Percentiles rank a stretch among this genome's conserved stretches.
Evolutionary conservation across 306 rosid genomes (phyloP).

Genomic region (Cotoneaster glaucophyllus): DNA sequence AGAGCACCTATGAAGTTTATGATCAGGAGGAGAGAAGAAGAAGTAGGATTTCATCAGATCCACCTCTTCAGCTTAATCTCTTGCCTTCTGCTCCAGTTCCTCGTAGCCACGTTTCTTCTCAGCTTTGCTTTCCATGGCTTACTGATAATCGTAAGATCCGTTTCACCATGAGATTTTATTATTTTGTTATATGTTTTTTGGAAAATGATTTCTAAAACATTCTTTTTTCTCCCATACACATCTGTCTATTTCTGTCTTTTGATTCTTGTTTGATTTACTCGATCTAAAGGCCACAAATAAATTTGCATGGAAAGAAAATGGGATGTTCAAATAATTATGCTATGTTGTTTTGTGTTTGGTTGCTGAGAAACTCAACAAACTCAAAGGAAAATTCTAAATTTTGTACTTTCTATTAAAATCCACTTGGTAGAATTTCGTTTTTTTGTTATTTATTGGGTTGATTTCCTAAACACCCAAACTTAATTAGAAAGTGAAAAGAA

Average conservation of each 20-base stretch:
- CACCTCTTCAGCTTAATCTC: slow-evolving; percentile 79
- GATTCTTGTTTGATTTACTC: background rate
- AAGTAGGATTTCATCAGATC: slow-evolving; percentile 41
- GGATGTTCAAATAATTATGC: no score
- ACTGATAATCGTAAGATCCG: slow-evolving; percentile 36
- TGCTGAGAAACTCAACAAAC: background rate
- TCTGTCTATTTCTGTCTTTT: background rate
- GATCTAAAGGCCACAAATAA: background rate
- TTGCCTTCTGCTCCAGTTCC: slow-evolving; percentile 70
- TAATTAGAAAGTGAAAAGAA: background rate
- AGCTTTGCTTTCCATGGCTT: slow-evolving; percentile 64
- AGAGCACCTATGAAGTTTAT: background rate
- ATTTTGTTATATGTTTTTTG: background rate
- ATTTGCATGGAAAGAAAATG: background rate
- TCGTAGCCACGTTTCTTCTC: slow-evolving; percentile 34
- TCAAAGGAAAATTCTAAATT: background rate
- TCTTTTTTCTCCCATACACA: background rate
- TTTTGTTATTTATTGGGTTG: background rate
- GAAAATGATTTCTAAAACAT: background rate
- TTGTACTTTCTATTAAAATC: background rate
- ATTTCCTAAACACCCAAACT: background rate
- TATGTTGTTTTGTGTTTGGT: background rate
- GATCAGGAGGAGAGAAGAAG: slow-evolving; percentile 7
- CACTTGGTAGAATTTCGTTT: background rate
- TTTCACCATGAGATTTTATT: background rate